Evolutionary conservation across 2,329 filamentous ascomycete species (phyloP), one percentile per base, ranked within the genome.

Genomic region (Phialophora expanda): DNA sequence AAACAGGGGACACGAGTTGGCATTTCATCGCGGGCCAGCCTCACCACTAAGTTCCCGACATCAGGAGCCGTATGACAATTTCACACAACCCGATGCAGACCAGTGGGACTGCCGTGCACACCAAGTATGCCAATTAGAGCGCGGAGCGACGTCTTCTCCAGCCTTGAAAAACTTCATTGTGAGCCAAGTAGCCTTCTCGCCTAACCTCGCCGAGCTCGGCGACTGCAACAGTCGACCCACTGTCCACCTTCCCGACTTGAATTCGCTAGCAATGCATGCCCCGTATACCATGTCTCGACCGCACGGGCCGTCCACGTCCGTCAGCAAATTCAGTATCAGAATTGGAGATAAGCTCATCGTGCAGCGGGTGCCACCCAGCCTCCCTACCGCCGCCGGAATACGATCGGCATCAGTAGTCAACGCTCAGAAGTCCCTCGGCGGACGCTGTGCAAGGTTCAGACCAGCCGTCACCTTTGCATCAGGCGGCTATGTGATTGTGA

Each of bases 1-100:
- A 54, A 9, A 17, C 46, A n/a, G 65, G 67, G 8, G 69, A 70
- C 44, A 69, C 67, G n/a, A 69, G 65, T 41, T 69, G 58, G 56
- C 69, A 70, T 59, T 70, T 67, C 38, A 48, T 65, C 17, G 56
- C 66, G 28, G 58, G 58, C 24, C 58, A 53, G 48, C 58, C 58
- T 41, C 58, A 61, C 14, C 46, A 41, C n/a, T 61, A 38, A 26
- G 11, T n/a, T 9, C n/a, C 30, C n/a, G 30, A 61, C 26, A 30
- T 11, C 22, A 12, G 46, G n/a, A 17, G 46, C 30, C 30, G 46
- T 5, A 28, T 38, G n/a, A 17, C 22, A 22, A 22, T 51, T 12
- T 28, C 48, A 0, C 9, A n/a, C 2, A 1, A 26, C 20, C 20
- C 26, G 20, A 51, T 24, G 20, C 32, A 51, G 48, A 2, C 38